A percentile compares a stretch with the other conserved stretches of the same genome.
phyloP scores from a whole-genome alignment of 2,329 filamentous ascomycete species.

The Colletotrichum sp. region DNA sequence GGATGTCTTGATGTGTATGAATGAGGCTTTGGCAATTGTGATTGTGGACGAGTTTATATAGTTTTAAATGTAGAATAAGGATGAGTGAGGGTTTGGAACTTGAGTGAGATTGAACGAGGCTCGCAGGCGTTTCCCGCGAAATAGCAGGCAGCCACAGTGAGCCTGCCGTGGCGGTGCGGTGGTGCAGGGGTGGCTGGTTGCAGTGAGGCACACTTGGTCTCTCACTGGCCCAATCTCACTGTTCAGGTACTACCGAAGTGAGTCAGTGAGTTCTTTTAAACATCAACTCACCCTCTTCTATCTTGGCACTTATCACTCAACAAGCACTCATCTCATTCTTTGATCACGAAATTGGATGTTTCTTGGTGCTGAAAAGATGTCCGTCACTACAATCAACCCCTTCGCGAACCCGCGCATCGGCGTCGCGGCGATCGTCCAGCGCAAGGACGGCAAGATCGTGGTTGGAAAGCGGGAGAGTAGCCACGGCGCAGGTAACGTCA shows the following conservation, averaged over 20 bases:
- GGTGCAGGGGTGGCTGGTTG: background rate
- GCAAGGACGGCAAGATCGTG: constrained; percentile 48
- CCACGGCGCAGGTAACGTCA: constrained; percentile 49
- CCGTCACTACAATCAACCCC: background rate
- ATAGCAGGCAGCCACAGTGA: background rate
- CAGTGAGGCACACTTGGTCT: background rate
- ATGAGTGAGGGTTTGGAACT: background rate
- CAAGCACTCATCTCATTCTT: accelerated
- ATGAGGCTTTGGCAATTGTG: accelerated
- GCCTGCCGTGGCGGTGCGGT: background rate
- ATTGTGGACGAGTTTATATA: accelerated
- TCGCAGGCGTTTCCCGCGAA: background rate
- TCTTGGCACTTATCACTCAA: background rate
- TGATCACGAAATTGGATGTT: no score
- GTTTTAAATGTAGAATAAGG: background rate
- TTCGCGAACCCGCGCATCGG: constrained; percentile 47
- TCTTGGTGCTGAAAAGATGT: no score
- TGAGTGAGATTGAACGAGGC: background rate
- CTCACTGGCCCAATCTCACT: background rate
- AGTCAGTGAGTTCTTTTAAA: background rate
- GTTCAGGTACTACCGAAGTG: background rate
- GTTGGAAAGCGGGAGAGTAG: constrained; percentile 53
- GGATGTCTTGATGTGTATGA: background rate
- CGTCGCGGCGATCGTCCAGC: constrained; percentile 51
- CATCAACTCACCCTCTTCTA: accelerated